phyloP scores from a whole-genome alignment of 2,329 filamentous ascomycete species.

The Xylariaceae sp. region DNA sequence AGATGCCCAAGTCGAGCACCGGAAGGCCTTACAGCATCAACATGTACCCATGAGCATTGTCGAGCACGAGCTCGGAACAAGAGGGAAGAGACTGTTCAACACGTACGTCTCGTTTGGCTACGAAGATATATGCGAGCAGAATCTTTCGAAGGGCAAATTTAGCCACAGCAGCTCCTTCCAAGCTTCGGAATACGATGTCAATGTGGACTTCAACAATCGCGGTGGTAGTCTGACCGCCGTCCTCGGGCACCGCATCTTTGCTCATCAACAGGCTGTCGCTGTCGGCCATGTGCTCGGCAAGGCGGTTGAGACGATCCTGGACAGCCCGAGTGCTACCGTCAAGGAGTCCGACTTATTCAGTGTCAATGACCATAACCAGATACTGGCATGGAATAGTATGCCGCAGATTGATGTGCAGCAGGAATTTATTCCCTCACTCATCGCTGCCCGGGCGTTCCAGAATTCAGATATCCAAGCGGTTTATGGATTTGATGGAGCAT shows the following conservation, averaged over 20 bases:
- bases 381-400: conserved; percentile 47
- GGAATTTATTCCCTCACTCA: conserved; percentile 41
- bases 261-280: conserved; percentile 40
- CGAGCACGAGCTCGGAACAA: conserved; percentile 41
- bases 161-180: conserved; percentile 37
- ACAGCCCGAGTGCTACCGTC: conserved; percentile 37
- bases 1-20: conserved; percentile 24
- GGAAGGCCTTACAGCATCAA: conserved; percentile 36
- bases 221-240: conserved; percentile 39
- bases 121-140: conserved; percentile 23
- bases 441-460: conserved; percentile 36
- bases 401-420: conserved; percentile 37
- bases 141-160: conserved; percentile 32
- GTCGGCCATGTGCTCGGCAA: conserved; percentile 49
- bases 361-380: conserved; percentile 49
- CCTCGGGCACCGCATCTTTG: conserved; percentile 41
- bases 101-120: conserved; percentile 46
- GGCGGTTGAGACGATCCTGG: conserved; percentile 43
- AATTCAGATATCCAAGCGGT: conserved; percentile 36
- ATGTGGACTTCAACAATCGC: conserved; percentile 40
- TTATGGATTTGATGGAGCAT: conserved; percentile 30
- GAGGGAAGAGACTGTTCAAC: conserved; percentile 43
- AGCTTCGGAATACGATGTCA: conserved; percentile 43
- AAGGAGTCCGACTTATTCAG: conserved; percentile 49
- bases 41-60: conserved; percentile 42